A percentile compares a stretch with the other conserved stretches of the same genome.
Conservation (phyloP, 306 rosid genomes). For the Nissolia schottii region DNA sequence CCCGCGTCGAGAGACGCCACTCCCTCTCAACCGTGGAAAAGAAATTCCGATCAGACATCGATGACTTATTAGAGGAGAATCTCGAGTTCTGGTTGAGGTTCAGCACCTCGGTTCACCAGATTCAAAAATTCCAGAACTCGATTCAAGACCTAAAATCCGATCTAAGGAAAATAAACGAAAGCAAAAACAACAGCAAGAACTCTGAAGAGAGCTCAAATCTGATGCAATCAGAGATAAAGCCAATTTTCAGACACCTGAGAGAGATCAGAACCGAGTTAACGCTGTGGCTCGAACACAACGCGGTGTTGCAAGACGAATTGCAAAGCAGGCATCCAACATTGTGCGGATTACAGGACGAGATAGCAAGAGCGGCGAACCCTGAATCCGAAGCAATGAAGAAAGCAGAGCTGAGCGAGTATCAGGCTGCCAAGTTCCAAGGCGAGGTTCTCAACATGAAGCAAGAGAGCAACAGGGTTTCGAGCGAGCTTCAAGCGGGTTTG, state of each 20-base stretch:
- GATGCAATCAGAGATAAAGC: constrained; percentile 48
- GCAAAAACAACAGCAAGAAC: constrained; percentile 6
- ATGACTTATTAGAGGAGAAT: constrained; percentile 64
- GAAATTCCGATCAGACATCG: constrained; percentile 59
- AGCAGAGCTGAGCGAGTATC: constrained; percentile 45
- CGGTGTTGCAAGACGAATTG: constrained; percentile 64
- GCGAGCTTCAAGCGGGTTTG: constrained; percentile 59
- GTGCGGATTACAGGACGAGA: constrained; percentile 60
- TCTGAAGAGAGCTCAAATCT: constrained; percentile 30
- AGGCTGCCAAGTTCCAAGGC: constrained; percentile 93
- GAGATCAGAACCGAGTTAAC: constrained; percentile 78
- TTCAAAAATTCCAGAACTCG: constrained; percentile 65
- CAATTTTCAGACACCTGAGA: constrained; percentile 68
- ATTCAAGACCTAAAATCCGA: constrained; percentile 65
- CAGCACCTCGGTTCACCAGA: constrained; percentile 82
- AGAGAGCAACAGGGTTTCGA: constrained; percentile 61
- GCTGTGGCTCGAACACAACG: constrained; percentile 74
- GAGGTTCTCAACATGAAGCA: constrained; percentile 84
- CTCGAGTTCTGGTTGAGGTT: constrained; percentile 91
- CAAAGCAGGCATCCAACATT: constrained; percentile 54
- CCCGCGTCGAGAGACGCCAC: background rate
- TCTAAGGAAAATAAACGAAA: constrained; percentile 34
- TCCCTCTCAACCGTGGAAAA: constrained; percentile 47
- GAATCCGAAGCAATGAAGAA: constrained; percentile 20
- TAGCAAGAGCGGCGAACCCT: constrained; percentile 47